These are phyloP conservation scores for Jimgerdemannia lactiflua DNA, from an alignment of 192 early-diverging fungal genomes.

Conservation along the genomic window DNA sequence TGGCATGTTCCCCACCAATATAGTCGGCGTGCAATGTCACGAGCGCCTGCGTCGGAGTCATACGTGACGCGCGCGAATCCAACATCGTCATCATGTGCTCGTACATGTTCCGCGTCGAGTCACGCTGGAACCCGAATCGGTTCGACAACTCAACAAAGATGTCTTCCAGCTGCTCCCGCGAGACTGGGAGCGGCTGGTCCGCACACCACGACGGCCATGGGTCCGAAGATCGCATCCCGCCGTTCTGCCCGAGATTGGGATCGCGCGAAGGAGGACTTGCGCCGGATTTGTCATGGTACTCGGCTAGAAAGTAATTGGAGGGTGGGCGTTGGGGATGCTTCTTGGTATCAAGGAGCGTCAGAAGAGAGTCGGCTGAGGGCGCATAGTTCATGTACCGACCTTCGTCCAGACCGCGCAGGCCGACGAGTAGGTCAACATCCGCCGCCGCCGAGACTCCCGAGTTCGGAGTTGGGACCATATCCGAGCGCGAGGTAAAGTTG, in stretches of 20 bases:
- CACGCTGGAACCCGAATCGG: slow-evolving; percentile 76
- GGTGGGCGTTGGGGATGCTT: slow-evolving; percentile 1
- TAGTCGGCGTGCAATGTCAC: slow-evolving; percentile 77
- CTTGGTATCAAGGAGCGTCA: slow-evolving; percentile 69
- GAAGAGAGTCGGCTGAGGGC: slow-evolving; percentile 68
- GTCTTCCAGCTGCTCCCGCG: slow-evolving; percentile 64
- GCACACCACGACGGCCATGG: slow-evolving; percentile 43
- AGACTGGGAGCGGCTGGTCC: slow-evolving; percentile 58
- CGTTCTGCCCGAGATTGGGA: not conserved
- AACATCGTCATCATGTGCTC: slow-evolving; percentile 78
- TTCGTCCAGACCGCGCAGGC: slow-evolving; percentile 30
- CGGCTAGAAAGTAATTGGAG: slow-evolving; percentile 1
- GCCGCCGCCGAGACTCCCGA: not conserved
- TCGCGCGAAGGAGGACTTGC: not conserved
- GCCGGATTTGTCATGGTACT: not conserved
- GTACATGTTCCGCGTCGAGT: slow-evolving; percentile 76
- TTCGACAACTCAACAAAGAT: slow-evolving; percentile 67
- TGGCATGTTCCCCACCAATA: slow-evolving; percentile 77
- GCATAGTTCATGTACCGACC: slow-evolving; percentile 67
- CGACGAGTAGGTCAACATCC: slow-evolving; percentile 28
- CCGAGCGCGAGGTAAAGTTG: not conserved
- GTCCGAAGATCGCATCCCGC: not conserved
- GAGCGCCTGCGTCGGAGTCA: slow-evolving; percentile 67
- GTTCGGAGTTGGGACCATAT: not conserved
- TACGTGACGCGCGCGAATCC: slow-evolving; percentile 77